Evolutionary conservation across 1,284 basidiomycete species (phyloP).

Genomic region (Laetiporus sulphureus): DNA sequence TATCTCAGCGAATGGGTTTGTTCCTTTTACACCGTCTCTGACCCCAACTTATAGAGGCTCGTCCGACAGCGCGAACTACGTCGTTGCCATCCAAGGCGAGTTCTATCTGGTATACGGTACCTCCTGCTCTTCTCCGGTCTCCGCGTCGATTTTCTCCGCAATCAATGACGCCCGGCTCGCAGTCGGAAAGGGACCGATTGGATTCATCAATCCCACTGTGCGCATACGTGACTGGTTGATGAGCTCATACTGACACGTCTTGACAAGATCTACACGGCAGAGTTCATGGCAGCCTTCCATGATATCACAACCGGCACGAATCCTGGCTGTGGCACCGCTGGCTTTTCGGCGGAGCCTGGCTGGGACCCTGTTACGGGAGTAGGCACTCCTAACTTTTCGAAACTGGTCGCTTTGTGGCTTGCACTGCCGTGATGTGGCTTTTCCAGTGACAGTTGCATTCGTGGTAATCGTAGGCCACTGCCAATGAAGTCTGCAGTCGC

Average conservation of each 20-base stretch:
- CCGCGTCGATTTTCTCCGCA: constrained; percentile 47
- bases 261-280: constrained; percentile 26
- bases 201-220: constrained; percentile 48
- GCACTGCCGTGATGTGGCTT: constrained; percentile 4
- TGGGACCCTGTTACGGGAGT: constrained; percentile 33
- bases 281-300: constrained; percentile 27
- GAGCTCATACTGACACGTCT: constrained; percentile 13
- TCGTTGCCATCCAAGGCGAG: constrained; percentile 25
- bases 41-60: too few species aligned
- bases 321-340: constrained; percentile 17
- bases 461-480: too few species aligned
- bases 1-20: constrained; percentile 14
- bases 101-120: constrained; percentile 16
- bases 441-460: too few species aligned
- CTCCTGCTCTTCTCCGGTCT: constrained; percentile 14
- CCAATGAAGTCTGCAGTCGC: too few species aligned
- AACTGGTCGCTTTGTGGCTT: constrained; percentile 7
- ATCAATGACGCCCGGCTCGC: constrained; percentile 54
- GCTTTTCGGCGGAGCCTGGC: constrained; percentile 20
- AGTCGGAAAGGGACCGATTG: constrained; percentile 36
- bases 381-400: constrained; percentile 21
- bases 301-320: constrained; percentile 32
- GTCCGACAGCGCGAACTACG: constrained; percentile 37
- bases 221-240: constrained; percentile 5
- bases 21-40: neutral